Conservation (phyloP, 2,329 filamentous ascomycete species). For the Diaporthe aspalathi region DNA sequence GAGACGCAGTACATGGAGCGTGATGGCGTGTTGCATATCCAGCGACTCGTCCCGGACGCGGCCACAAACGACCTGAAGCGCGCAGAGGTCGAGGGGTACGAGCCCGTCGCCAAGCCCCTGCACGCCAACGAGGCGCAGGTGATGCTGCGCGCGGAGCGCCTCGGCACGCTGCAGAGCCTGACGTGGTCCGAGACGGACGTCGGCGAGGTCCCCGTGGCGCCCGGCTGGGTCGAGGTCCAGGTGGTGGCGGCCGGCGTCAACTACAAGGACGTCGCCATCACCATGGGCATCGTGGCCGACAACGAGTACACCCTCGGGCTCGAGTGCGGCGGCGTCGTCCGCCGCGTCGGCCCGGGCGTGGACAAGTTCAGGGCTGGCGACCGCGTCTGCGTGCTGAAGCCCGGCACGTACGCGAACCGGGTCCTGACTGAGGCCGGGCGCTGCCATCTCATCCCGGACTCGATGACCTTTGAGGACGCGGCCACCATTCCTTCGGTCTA, state of each 20-base stretch:
- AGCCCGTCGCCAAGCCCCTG: constrained; percentile 32
- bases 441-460: constrained; percentile 45
- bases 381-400: constrained; percentile 35
- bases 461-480: constrained; percentile 49
- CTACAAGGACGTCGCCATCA: constrained; percentile 49
- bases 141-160: constrained; percentile 33
- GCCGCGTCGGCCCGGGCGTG: background rate
- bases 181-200: background rate
- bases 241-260: constrained; percentile 51
- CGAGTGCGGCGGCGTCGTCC: constrained; percentile 13
- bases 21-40: constrained; percentile 36
- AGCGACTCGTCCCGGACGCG: constrained; percentile 35
- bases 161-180: constrained; percentile 42
- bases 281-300: constrained; percentile 43
- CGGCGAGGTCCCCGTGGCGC: too few relatives aligned
- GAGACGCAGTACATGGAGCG: constrained; percentile 41
- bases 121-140: constrained; percentile 38
- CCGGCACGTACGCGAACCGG: constrained; percentile 42
- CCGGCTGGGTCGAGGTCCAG: constrained; percentile 49
- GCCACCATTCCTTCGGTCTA: constrained; percentile 49
- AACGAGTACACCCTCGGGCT: constrained; percentile 39
- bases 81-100: background rate
- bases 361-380: constrained; percentile 4
- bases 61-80: background rate
- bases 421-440: background rate